Evolutionary conservation across 1,284 basidiomycete genomes (phyloP), one percentile per base, ranked within the genome.

Genomic region (Psilocybe mexicana): DNA sequence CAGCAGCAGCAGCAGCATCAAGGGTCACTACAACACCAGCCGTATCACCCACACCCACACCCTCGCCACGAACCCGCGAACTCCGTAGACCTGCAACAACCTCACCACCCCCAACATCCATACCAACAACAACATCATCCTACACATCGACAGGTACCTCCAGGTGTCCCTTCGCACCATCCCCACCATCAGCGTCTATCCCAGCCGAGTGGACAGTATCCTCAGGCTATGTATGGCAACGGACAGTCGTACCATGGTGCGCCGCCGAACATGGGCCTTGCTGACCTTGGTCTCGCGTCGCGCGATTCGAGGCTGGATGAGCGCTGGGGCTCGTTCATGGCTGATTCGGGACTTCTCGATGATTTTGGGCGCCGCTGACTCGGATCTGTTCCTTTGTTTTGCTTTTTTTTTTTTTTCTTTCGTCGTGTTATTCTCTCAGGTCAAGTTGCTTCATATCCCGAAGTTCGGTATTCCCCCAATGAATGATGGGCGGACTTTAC

Each of bases 241-340:
- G 43, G 30, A 14, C 53, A 53, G 6, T 36, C 30, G 3, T 46
- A 54, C 26, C 26, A 56, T 33, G 61, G 58, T 18, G 59, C 54
- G 11, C 55, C 61, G 12, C 63, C 64, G 55, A 77, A 70, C 45
- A 70, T 66, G 43, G 79, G 80, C 43, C 69, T 85, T 14, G 76
- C 78, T 0, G 77, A 81, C 49, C 71, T 85, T 2, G 84, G 84
- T 5, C 64, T 86, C 23, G 79, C 80, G 1, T 68, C 82, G 5
- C 73, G 80, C 8, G 82, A 82, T 62, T 83, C 84, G 36, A 70
- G 80, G 26, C 65, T 85, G 36, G 82, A 83, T 57, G 81, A 83
- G 61, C 71, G 80, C 33, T 86, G 84, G 85, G 79, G 79, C 50
- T 78, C 78, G 25, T 85, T 86, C 59, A 84, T 86, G 80, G 75